Conservation (phyloP, 1,284 basidiomycete genomes). For the Coniophora puteana region DNA sequence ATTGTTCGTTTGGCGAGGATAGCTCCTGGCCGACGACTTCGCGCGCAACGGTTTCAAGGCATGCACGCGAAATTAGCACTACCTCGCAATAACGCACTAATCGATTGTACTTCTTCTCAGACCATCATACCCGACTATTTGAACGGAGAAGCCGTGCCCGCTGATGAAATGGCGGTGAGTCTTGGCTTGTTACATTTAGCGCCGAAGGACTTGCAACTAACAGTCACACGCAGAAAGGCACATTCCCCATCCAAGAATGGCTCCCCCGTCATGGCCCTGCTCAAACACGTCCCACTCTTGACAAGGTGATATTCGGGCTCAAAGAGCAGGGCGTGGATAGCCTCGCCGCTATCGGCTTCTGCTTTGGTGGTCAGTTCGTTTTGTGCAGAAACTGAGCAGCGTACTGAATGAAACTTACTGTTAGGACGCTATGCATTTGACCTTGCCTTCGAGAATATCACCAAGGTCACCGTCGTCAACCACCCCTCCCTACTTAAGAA, state of each 20-base stretch:
- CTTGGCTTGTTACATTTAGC: neutral
- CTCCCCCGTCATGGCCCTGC: constrained; percentile 40
- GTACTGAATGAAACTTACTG: constrained; percentile 6
- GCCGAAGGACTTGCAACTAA: neutral
- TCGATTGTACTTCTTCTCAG: constrained; percentile 54
- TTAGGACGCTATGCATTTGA: constrained; percentile 59
- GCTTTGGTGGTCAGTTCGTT: constrained; percentile 57
- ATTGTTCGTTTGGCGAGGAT: too few species aligned
- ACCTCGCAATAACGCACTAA: neutral
- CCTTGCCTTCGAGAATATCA: constrained; percentile 58
- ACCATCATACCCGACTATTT: constrained; percentile 42
- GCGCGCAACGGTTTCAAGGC: constrained; percentile 70
- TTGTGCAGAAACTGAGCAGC: neutral
- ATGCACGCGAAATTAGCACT: constrained; percentile 4
- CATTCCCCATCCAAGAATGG: constrained; percentile 49
- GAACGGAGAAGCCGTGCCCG: constrained; percentile 35
- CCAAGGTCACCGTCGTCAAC: constrained; percentile 49
- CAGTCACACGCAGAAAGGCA: neutral
- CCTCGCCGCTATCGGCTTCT: constrained; percentile 66
- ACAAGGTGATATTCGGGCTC: constrained; percentile 55
- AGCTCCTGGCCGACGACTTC: constrained; percentile 72
- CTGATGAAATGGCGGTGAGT: constrained; percentile 16
- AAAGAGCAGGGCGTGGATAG: constrained; percentile 53
- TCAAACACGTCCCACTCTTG: constrained; percentile 46
- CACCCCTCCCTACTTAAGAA: constrained; percentile 70